These are phyloP conservation scores for Boletus sensibilis DNA, from an alignment of 768 basidiomycete genomes.

Conservation along the genomic window DNA sequence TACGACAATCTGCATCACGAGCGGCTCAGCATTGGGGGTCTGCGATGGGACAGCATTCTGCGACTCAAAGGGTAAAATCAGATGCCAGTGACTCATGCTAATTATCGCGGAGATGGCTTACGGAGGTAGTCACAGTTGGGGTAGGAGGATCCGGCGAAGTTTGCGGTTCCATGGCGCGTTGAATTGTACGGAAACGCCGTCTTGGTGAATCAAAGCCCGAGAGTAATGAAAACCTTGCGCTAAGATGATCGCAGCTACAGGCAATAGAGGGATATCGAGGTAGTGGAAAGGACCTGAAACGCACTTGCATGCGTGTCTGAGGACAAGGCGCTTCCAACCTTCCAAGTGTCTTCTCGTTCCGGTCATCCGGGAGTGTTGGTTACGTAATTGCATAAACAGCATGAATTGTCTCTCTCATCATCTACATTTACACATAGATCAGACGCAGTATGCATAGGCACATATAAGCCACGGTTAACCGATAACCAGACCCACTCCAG, in stretches of 20 bases:
- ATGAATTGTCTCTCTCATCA: no score
- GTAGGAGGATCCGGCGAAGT: neutral
- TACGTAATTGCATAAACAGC: no score
- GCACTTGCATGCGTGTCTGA: neutral
- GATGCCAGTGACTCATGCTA: neutral
- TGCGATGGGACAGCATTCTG: neutral
- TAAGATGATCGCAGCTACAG: neutral
- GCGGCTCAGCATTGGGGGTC: constrained; percentile 15
- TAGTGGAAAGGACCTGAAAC: constrained; percentile 12
- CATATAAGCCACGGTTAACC: no score
- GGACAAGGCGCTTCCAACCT: no score
- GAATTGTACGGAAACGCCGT: neutral
- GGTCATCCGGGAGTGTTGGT: no score
- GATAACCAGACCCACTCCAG: no score
- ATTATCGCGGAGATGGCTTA: neutral
- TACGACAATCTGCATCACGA: constrained; percentile 46
- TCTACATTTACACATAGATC: no score
- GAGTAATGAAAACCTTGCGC: neutral
- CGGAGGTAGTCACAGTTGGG: neutral
- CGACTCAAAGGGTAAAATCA: neutral
- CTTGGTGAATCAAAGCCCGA: neutral
- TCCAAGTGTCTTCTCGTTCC: neutral
- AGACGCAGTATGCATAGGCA: no score
- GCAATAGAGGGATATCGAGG: neutral
- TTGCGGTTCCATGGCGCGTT: constrained; percentile 6